Base-by-base conservation (phyloP, 192 early-diverging fungal species). In the Diversispora epigaea region DNA sequence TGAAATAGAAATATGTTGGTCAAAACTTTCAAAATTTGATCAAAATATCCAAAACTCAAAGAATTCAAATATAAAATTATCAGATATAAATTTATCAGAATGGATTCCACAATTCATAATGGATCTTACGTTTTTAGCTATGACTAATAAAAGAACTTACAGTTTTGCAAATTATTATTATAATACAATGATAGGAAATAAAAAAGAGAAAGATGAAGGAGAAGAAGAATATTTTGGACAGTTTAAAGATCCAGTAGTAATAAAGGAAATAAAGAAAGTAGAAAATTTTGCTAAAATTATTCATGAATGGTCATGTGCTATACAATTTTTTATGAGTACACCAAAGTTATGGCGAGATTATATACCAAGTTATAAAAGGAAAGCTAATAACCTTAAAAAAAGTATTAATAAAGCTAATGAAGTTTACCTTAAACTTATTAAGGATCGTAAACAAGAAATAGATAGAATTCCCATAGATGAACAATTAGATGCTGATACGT, bases 1-100 rank as follows among this genome's bases (percentile, higher is more conserved):
- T 19, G 73, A 75, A 54, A 75, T 75, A 61, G 62, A 63, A 41
- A n/a, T 21, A 21, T 65, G 65, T 43, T 75, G 73, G 73, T 12
- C 17, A 14, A 45, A 54, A 8, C 39, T 64, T 47, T 41, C 32
- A 63, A 15, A 44, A 6, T 60, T 60, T 25, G 32, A 14, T 17
- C 61, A 41, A 39, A 40, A 12, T 40, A 60, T 22, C 12, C 57
- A 60, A 60, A 19, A 32, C 10, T 19, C 57, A 60, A 12, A 60
- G 57, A 60, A 60, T 25, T 60, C 25, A 25, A 8, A 60, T 25
- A 32, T 44, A 73, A 47, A 32, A 32, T 1, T 32, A 1, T 32
- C 25, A 32, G 25, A 32, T 32, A 32, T 71, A n/a, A 52, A 71
- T 41, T 10, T 75, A 22, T 46, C 73, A 21, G 47, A 75, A 50